A percentile compares a stretch with the other conserved stretches of the same genome.
Evolutionary conservation across 441 rosid species (phyloP).

Genomic region (Croton setiger): DNA sequence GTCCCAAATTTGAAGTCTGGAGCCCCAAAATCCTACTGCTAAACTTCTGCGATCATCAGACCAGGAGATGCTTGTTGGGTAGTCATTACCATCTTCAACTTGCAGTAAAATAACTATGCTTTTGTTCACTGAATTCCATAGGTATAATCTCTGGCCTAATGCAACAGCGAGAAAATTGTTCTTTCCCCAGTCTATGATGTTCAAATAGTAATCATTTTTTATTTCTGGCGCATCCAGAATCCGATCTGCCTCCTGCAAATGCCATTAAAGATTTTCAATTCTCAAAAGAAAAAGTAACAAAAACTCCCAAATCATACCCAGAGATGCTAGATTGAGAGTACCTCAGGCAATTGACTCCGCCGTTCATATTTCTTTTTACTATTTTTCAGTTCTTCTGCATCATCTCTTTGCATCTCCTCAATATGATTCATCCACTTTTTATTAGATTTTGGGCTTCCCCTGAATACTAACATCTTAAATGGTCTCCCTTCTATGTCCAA

Average conservation of each 20-base stretch:
- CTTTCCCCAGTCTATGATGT: constrained; percentile 49
- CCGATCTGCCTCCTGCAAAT: constrained; percentile 35
- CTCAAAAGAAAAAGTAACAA: not conserved
- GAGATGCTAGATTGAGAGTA: not conserved
- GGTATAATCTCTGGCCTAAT: constrained; percentile 31
- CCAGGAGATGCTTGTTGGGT: constrained; percentile 46
- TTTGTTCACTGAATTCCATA: constrained; percentile 37
- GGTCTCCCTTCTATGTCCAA: constrained; percentile 46
- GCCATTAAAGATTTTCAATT: constrained; percentile 10
- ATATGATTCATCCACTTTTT: constrained; percentile 26
- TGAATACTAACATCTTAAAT: constrained; percentile 46
- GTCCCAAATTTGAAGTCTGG: constrained; percentile 49
- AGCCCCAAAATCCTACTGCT: constrained; percentile 38
- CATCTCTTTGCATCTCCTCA: constrained; percentile 39
- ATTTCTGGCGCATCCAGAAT: constrained; percentile 49
- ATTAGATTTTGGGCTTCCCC: constrained; percentile 47
- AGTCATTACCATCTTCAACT: constrained; percentile 24
- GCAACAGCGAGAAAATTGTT: constrained; percentile 47
- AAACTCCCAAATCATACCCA: not conserved
- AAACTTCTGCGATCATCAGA: constrained; percentile 36
- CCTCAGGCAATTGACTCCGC: constrained; percentile 38
- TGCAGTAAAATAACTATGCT: constrained; percentile 20
- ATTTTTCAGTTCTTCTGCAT: constrained; percentile 20
- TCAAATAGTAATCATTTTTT: constrained; percentile 37
- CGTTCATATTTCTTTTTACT: constrained; percentile 7